Evolutionary conservation across 2,329 filamentous ascomycete species (phyloP).

Genomic region (Triangularia verruculosa): DNA sequence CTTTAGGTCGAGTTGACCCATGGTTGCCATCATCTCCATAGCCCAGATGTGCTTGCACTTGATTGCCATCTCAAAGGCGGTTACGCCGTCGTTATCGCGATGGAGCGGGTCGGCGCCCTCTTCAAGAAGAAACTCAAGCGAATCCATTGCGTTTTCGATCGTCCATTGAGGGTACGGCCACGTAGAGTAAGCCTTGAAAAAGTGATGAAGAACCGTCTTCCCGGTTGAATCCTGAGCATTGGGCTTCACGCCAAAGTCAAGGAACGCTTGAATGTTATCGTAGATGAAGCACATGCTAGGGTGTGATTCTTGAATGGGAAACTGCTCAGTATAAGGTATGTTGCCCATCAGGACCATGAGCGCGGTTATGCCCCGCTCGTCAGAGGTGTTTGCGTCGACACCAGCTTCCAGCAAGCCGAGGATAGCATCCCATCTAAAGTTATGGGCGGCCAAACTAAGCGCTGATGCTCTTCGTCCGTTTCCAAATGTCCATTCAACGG

Average conservation of each 20-base stretch:
- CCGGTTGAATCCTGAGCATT: constrained; percentile 10
- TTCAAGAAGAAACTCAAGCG: background rate
- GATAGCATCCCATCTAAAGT: constrained; percentile 4
- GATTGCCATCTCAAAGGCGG: background rate
- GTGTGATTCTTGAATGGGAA: background rate
- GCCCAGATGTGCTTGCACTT: background rate
- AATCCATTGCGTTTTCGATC: background rate
- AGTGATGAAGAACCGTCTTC: constrained; percentile 7
- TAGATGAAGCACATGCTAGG: background rate
- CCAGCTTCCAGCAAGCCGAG: constrained; percentile 15
- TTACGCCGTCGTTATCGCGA: background rate
- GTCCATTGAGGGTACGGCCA: background rate
- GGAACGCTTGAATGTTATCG: background rate
- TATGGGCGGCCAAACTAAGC: constrained; percentile 11
- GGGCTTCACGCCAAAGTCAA: background rate
- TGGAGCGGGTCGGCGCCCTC: background rate
- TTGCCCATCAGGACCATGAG: constrained; percentile 1
- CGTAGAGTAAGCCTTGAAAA: background rate
- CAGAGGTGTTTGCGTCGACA: constrained; percentile 13
- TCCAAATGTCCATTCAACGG: background rate
- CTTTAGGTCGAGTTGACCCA: background rate
- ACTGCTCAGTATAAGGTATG: background rate
- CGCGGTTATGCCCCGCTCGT: background rate
- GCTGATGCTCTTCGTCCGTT: constrained; percentile 11
- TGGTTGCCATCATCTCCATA: background rate